Evolutionary conservation across 2,329 filamentous ascomycete species (phyloP).

Genomic region (Grosmannia huntii): DNA sequence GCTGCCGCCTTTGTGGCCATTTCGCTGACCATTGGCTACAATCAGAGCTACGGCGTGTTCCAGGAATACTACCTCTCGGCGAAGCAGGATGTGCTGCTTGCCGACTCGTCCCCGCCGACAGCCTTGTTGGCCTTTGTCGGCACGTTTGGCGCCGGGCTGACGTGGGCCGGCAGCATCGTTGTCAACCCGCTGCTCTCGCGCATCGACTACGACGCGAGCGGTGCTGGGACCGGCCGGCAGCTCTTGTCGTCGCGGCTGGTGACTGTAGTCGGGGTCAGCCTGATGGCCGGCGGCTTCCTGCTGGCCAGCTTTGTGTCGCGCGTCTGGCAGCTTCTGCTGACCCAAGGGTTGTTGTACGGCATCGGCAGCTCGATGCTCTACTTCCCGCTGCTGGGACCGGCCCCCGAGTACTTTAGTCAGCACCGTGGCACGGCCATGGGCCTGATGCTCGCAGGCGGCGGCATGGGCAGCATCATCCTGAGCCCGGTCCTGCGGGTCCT

Average conservation of each 20-base stretch:
- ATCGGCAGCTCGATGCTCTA: slow-evolving; percentile 30
- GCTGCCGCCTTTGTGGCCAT: slow-evolving; percentile 30
- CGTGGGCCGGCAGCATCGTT: slow-evolving; percentile 35
- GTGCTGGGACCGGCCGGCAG: slow-evolving; percentile 14
- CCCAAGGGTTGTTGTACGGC: slow-evolving; percentile 29
- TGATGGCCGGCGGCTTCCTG: slow-evolving; percentile 29
- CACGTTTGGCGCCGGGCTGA: slow-evolving; percentile 33
- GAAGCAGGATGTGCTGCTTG: slow-evolving; percentile 24
- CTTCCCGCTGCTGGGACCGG: slow-evolving; percentile 29
- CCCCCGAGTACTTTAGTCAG: slow-evolving; percentile 35
- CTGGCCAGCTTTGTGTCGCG: slow-evolving; percentile 24
- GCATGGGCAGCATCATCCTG: slow-evolving; percentile 28
- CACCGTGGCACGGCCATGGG: slow-evolving; percentile 33
- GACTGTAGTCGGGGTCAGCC: slow-evolving; percentile 26
- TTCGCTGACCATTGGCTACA: slow-evolving; percentile 33
- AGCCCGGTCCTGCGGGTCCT: slow-evolving; percentile 26
- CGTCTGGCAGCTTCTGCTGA: slow-evolving; percentile 28
- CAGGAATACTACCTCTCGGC: slow-evolving; percentile 33
- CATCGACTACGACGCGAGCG: slow-evolving; percentile 20
- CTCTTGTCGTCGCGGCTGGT: slow-evolving; percentile 21
- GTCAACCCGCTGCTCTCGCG: slow-evolving; percentile 34
- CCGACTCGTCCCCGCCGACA: slow-evolving; percentile 19
- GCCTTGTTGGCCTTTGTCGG: slow-evolving; percentile 35
- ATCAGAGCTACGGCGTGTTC: slow-evolving; percentile 36
- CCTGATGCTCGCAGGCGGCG: slow-evolving; percentile 29